Conservation (phyloP, 75 land plant species). For the Selaginella tamariscina region DNA sequence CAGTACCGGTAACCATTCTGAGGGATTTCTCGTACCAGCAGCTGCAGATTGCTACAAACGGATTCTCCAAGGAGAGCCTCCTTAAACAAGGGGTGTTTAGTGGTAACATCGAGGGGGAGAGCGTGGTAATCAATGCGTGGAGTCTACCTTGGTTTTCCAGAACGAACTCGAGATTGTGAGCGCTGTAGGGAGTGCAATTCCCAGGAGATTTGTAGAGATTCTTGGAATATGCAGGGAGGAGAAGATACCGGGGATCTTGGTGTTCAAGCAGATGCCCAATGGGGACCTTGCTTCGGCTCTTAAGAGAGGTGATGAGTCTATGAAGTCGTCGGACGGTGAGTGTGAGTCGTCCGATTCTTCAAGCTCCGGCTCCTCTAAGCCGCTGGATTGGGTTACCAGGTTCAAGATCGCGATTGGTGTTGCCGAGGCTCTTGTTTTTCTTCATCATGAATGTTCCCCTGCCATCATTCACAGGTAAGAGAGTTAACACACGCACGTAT, state of each 20-base stretch:
- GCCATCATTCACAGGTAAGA: constrained; percentile 15
- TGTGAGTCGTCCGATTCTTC: constrained; percentile 8
- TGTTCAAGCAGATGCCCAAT: constrained; percentile 76
- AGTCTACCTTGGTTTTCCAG: constrained; percentile 38
- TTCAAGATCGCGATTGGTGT: constrained; percentile 17
- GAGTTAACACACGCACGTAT: too few relatives aligned
- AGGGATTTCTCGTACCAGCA: constrained; percentile 63
- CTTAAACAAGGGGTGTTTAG: constrained; percentile 55
- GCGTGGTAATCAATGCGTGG: constrained; percentile 27
- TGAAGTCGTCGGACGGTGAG: constrained; percentile 37
- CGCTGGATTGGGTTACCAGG: constrained; percentile 17
- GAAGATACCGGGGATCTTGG: constrained; percentile 46
- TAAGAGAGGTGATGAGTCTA: constrained; percentile 32
- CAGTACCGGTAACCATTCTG: constrained; percentile 30
- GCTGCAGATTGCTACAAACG: constrained; percentile 53
- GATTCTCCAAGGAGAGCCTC: constrained; percentile 67
- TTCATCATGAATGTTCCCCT: constrained; percentile 16
- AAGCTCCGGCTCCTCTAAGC: constrained; percentile 17
- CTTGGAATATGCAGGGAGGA: constrained; percentile 75
- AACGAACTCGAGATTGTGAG: constrained; percentile 63
- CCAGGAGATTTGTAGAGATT: constrained; percentile 60
- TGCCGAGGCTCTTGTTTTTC: constrained; percentile 15
- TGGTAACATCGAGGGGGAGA: constrained; percentile 36
- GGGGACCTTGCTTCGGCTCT: constrained; percentile 66
- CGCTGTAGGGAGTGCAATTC: constrained; percentile 30